Conservation (phyloP, 83 land plant species). For the Isoetes engelmannii region DNA sequence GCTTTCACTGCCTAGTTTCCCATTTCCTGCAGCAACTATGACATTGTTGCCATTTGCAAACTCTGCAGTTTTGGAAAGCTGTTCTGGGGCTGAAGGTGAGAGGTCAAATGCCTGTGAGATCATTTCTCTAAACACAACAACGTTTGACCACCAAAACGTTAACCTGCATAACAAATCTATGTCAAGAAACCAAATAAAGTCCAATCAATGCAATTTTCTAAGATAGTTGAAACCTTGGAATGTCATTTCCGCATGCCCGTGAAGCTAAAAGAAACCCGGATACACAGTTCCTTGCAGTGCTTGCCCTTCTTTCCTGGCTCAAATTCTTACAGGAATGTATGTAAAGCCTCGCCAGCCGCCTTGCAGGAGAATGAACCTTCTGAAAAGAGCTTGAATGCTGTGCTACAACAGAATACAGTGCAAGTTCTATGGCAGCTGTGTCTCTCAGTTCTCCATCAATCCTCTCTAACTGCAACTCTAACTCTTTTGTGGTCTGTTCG, state of each 20-base stretch:
- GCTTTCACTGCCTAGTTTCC: too few relatives aligned
- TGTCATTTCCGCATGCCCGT: conserved; percentile 94
- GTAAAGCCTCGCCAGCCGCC: conserved; percentile 87
- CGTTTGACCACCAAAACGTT: conserved; percentile 91
- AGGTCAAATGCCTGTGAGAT: conserved; percentile 43
- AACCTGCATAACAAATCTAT: conserved; percentile 40
- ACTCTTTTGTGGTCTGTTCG: conserved; percentile 37
- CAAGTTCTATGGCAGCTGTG: conserved; percentile 74
- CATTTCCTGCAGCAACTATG: neutral
- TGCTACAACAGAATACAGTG: conserved; percentile 66
- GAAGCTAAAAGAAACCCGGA: conserved; percentile 73
- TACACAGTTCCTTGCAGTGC: conserved; percentile 58
- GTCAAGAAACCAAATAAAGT: too few relatives aligned
- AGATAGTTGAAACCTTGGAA: conserved; percentile 50
- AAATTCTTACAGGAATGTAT: conserved; percentile 52
- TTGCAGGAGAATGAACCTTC: conserved; percentile 90
- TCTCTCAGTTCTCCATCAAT: conserved; percentile 77
- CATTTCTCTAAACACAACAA: conserved; percentile 64
- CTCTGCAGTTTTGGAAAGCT: neutral
- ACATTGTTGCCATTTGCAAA: neutral
- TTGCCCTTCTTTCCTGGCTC: conserved; percentile 51
- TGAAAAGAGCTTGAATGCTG: conserved; percentile 83
- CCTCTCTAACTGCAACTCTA: conserved; percentile 48
- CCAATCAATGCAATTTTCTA: too few relatives aligned
- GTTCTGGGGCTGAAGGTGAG: conserved; percentile 16